Percentiles rank a stretch among this genome's conserved stretches.
phyloP scores from a whole-genome alignment of 495 filamentous ascomycete species.

The Umbilicaria muhlenbergii region DNA sequence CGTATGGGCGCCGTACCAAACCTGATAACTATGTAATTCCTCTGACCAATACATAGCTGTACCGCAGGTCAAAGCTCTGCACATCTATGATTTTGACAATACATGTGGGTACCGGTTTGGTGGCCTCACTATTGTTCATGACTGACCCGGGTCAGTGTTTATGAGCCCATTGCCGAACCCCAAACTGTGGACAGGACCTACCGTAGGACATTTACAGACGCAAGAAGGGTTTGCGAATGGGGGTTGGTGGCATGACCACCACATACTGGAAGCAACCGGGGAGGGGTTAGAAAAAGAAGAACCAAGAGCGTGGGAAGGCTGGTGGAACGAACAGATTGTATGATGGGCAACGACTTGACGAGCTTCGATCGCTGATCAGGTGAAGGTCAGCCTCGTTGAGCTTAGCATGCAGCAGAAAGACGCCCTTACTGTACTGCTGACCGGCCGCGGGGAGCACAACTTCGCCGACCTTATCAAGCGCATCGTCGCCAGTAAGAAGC shows the following conservation, averaged over 20 bases:
- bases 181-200: slow-evolving; percentile 67
- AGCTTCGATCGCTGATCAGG: slow-evolving; percentile 14
- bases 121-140: background rate
- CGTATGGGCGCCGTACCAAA: slow-evolving; percentile 19
- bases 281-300: slow-evolving; percentile 76
- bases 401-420: slow-evolving; percentile 80
- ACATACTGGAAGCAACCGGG: slow-evolving; percentile 74
- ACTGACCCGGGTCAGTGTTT: slow-evolving; percentile 47
- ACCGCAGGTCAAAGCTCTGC: slow-evolving; percentile 39
- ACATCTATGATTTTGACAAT: slow-evolving; percentile 98
- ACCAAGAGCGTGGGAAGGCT: slow-evolving; percentile 69
- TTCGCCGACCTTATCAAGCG: slow-evolving; percentile 71
- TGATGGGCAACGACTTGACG: slow-evolving; percentile 5
- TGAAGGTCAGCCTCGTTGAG: slow-evolving; percentile 55
- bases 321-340: slow-evolving; percentile 93
- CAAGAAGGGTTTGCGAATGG: slow-evolving; percentile 67
- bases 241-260: slow-evolving; percentile 94
- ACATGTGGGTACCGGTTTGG: slow-evolving; percentile 45
- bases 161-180: slow-evolving; percentile 76
- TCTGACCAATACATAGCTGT: too few species aligned
- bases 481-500: slow-evolving; percentile 60
- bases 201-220: slow-evolving; percentile 57
- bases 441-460: slow-evolving; percentile 62
- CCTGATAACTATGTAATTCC: background rate
- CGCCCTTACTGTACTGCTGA: slow-evolving; percentile 73